Percentiles rank a stretch among this genome's conserved stretches.
Conservation (phyloP, 139 green algal genomes). For the Nannochloris sp. region DNA sequence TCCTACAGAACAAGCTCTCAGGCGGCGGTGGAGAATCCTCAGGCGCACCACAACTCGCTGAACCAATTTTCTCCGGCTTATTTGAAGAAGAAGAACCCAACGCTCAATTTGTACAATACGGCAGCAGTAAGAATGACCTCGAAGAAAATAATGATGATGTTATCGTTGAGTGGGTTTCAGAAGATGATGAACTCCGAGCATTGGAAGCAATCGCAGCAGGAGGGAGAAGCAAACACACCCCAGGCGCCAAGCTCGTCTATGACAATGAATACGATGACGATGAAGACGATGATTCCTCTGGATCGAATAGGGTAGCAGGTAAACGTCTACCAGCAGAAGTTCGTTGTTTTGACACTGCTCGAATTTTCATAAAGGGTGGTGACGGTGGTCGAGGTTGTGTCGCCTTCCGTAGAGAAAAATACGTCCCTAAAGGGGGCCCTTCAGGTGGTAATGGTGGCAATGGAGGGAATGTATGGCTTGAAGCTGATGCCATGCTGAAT, state of each 20-base stretch:
- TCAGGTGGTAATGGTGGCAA: constrained; percentile 85
- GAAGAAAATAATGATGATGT: neutral
- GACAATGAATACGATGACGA: neutral
- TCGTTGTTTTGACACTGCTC: constrained; percentile 89
- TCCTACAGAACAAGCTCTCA: no score
- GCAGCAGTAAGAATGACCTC: no score
- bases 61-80: no score
- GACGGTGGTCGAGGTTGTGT: constrained; percentile 91
- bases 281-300: neutral
- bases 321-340: constrained; percentile 69
- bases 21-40: no score
- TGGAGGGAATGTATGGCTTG: constrained; percentile 75
- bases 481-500: constrained; percentile 64
- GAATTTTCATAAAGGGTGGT: constrained; percentile 82
- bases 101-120: no score
- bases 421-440: constrained; percentile 74
- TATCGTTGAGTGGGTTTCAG: neutral
- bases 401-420: constrained; percentile 95
- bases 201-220: neutral
- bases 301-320: constrained; percentile 3
- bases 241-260: no score
- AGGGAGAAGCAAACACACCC: no score
- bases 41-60: no score
- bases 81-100: no score
- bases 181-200: no score